A percentile compares a stretch with the other conserved stretches of the same genome.
Conservation (phyloP, 768 basidiomycete species). For the Mycena indigotica region DNA sequence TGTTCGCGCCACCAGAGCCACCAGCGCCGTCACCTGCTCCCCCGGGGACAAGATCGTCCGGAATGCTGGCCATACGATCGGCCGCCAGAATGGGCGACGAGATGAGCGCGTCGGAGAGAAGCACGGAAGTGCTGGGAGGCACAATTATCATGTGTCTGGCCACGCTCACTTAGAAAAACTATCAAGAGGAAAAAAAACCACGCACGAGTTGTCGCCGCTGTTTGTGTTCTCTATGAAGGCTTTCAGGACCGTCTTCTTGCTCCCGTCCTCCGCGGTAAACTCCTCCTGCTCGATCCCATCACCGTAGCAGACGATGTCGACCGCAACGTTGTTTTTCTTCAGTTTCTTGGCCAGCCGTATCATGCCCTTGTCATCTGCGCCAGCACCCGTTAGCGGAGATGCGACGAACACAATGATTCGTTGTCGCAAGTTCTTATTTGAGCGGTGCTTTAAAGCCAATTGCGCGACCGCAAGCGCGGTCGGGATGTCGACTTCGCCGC, state of each 20-base stretch:
- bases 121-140: slow-evolving; percentile 65
- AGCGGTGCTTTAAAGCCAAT: slow-evolving; percentile 94
- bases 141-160: slow-evolving; percentile 79
- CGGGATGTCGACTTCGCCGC: slow-evolving; percentile 81
- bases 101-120: slow-evolving; percentile 83
- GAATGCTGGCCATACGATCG: slow-evolving; percentile 71
- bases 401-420: slow-evolving; percentile 93
- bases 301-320: slow-evolving; percentile 90
- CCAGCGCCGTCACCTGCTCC: slow-evolving; percentile 48
- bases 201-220: slow-evolving; percentile 86
- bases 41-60: slow-evolving; percentile 56
- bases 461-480: slow-evolving; percentile 94
- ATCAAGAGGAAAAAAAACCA: slow-evolving; percentile 16
- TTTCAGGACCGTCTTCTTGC: slow-evolving; percentile 68
- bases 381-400: slow-evolving; percentile 76
- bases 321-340: slow-evolving; percentile 98
- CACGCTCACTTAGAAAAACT: not conserved
- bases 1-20: slow-evolving; percentile 39
- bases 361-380: slow-evolving; percentile 77
- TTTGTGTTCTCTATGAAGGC: slow-evolving; percentile 82
- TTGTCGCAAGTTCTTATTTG: slow-evolving; percentile 98
- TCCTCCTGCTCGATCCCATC: slow-evolving; percentile 84
- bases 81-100: slow-evolving; percentile 81
- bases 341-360: slow-evolving; percentile 92
- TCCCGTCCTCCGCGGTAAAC: slow-evolving; percentile 51